A percentile compares a stretch with the other conserved stretches of the same genome.
Evolutionary conservation across 352 stramenopile genomes (phyloP).

Genomic region (Plasmopara halstedii): DNA sequence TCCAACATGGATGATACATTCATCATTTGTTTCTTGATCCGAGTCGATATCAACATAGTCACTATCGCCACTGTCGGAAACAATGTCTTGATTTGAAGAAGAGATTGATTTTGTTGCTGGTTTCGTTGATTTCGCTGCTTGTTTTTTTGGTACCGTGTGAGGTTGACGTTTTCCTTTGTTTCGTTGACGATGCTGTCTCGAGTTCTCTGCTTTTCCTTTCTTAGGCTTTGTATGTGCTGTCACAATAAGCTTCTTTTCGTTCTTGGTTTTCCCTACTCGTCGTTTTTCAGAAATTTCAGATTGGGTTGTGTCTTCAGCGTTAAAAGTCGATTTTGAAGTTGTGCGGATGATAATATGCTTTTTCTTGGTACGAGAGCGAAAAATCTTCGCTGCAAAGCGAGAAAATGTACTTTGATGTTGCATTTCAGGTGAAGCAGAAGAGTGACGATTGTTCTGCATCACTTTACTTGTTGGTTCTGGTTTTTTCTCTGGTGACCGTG

Average conservation of each 20-base stretch:
- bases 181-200: too few species aligned
- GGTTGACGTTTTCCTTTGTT: constrained; percentile 2
- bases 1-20: constrained; percentile 11
- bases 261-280: background rate
- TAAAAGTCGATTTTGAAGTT: background rate
- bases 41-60: constrained; percentile 11
- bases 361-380: constrained; percentile 18
- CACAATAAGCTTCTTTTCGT: constrained; percentile 2
- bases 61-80: constrained; percentile 10
- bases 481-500: constrained; percentile 22
- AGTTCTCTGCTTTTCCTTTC: constrained; percentile 1
- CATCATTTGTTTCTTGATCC: background rate
- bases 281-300: constrained; percentile 4
- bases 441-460: background rate
- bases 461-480: constrained; percentile 12
- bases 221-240: constrained; percentile 3
- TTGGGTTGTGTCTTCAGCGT: background rate
- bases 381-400: constrained; percentile 25
- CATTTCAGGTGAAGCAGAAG: constrained; percentile 1
- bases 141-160: constrained; percentile 3
- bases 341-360: constrained; percentile 4
- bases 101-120: background rate
- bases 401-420: constrained; percentile 22
- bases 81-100: constrained; percentile 5
- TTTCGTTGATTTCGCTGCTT: background rate